These are phyloP conservation scores for Cladorrhinum sp. DNA, from an alignment of 2,329 filamentous ascomycete species.

Conservation along the genomic window DNA sequence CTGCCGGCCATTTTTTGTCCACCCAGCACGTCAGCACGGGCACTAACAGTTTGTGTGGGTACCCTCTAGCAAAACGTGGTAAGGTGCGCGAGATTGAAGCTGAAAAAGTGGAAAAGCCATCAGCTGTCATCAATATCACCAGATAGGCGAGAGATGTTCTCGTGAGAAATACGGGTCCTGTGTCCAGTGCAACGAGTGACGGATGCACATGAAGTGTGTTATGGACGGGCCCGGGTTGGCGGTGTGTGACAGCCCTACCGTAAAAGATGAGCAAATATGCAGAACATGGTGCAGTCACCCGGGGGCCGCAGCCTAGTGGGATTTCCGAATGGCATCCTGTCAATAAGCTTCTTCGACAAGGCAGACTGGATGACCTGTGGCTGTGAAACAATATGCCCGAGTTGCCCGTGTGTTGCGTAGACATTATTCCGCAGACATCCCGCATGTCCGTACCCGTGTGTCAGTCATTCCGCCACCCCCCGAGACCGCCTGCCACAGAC, in stretches of 20 bases:
- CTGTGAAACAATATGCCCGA: background rate
- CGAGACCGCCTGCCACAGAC: background rate
- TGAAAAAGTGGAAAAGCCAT: background rate
- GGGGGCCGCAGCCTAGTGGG: background rate
- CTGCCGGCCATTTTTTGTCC: conserved; percentile 2
- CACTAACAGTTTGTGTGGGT: conserved; percentile 6
- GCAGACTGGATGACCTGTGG: background rate
- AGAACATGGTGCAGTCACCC: background rate
- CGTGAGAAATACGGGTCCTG: background rate
- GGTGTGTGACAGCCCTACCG: background rate
- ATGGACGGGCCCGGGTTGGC: background rate
- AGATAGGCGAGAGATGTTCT: too few relatives aligned
- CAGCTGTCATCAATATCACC: background rate
- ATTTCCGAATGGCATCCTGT: background rate
- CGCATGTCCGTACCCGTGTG: background rate
- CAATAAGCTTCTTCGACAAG: conserved; percentile 3
- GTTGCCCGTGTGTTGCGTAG: background rate
- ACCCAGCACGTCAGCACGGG: background rate
- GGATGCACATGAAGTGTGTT: background rate
- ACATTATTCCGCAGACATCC: background rate
- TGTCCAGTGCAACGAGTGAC: background rate
- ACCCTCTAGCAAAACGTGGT: background rate
- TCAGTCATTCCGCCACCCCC: background rate
- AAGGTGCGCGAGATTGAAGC: conserved; percentile 1
- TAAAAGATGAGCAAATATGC: background rate